Percentiles rank a stretch among this genome's conserved stretches.
Conservation (phyloP, 176 grass and related monocot genomes). For the Tillandsia leiboldiana region DNA sequence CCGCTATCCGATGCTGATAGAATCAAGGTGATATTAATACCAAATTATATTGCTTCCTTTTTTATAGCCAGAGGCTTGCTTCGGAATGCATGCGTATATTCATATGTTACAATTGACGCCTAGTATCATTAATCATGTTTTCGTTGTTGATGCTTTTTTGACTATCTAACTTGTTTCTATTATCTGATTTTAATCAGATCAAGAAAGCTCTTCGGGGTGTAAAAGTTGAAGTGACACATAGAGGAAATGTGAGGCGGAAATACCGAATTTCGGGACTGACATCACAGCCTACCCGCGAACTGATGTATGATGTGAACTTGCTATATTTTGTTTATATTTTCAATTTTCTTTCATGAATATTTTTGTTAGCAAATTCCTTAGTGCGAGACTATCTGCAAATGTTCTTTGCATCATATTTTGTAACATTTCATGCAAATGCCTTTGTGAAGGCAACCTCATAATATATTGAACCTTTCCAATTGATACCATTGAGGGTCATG, state of each 20-base stretch:
- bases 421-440: background rate
- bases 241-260: constrained; percentile 93
- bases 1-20: constrained; percentile 86
- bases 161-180: background rate
- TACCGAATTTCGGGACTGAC: constrained; percentile 91
- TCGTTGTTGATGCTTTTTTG: background rate
- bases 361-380: background rate
- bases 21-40: constrained; percentile 49
- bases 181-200: constrained; percentile 45
- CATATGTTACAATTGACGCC: no score
- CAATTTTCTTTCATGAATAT: background rate
- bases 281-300: constrained; percentile 76
- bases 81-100: background rate
- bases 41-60: background rate
- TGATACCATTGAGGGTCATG: no score
- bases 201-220: constrained; percentile 88
- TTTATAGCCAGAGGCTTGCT: background rate
- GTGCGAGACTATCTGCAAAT: no score
- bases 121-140: background rate
- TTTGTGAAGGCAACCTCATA: no score
- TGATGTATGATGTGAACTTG: constrained; percentile 51
- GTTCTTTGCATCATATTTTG: background rate
- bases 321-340: background rate
- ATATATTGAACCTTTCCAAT: no score
- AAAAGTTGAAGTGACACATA: constrained; percentile 98